These are phyloP conservation scores for Laetiporus sulphureus DNA, from an alignment of 1,284 basidiomycete genomes.

Conservation along the genomic window DNA sequence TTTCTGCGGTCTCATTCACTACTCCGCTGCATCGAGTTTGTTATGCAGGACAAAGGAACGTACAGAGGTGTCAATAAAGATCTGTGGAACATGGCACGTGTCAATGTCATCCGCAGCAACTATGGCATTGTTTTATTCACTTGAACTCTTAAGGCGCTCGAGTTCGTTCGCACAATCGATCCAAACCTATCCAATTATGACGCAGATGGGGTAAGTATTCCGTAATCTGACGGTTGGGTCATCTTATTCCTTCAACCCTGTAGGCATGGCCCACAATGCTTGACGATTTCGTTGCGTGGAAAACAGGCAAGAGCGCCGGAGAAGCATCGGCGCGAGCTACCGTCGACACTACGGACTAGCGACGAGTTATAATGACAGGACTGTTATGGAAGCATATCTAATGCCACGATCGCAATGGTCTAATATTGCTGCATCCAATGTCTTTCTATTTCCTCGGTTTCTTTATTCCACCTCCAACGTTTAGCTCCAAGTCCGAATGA, in stretches of 20 bases:
- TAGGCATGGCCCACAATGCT: slow-evolving; percentile 3
- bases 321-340: background rate
- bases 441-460: too few relatives aligned
- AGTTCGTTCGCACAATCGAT: slow-evolving; percentile 21
- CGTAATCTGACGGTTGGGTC: too few relatives aligned
- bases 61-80: slow-evolving; percentile 78
- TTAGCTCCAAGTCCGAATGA: too few relatives aligned
- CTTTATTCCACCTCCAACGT: too few relatives aligned
- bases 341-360: too few relatives aligned
- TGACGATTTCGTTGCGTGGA: background rate
- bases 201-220: slow-evolving; percentile 4
- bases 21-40: slow-evolving; percentile 1
- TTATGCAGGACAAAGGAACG: slow-evolving; percentile 45
- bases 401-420: too few relatives aligned
- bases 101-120: too few relatives aligned
- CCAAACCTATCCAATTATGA: slow-evolving; percentile 8
- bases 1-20: background rate
- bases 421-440: too few relatives aligned
- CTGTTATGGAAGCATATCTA: too few relatives aligned
- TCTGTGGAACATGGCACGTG: slow-evolving; percentile 74
- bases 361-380: too few relatives aligned
- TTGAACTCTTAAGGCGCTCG: slow-evolving; percentile 11
- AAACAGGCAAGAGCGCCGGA: background rate
- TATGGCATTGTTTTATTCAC: background rate
- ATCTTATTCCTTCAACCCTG: too few relatives aligned